These are phyloP conservation scores for Hippophae gyantsensis DNA, from an alignment of 306 rosid species.

Conservation along the genomic window DNA sequence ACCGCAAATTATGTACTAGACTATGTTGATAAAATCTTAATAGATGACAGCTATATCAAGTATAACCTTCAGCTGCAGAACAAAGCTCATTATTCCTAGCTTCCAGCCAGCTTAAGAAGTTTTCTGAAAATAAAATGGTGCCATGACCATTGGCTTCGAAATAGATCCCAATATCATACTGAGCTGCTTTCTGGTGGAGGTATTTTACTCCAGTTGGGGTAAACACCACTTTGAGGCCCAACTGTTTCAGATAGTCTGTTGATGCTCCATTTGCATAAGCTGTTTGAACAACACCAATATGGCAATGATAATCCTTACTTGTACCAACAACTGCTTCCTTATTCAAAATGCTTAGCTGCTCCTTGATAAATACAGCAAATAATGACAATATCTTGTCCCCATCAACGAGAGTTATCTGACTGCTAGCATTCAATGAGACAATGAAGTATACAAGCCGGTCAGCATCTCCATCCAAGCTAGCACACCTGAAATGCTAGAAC, in stretches of 20 bases:
- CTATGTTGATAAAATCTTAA: slow-evolving; percentile 13
- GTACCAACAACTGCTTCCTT: slow-evolving; percentile 23
- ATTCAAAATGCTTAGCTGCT: slow-evolving; percentile 57
- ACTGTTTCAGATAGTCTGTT: slow-evolving; percentile 55
- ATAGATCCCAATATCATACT: slow-evolving; percentile 77
- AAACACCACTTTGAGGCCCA: slow-evolving; percentile 65
- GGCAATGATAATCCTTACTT: slow-evolving; percentile 29
- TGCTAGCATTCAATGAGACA: slow-evolving; percentile 42
- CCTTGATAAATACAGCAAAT: slow-evolving; percentile 68
- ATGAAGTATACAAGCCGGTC: slow-evolving; percentile 83
- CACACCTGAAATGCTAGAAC: slow-evolving; percentile 81
- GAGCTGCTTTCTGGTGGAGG: slow-evolving; percentile 79
- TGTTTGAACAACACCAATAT: slow-evolving; percentile 76
- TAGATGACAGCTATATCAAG: slow-evolving; percentile 10
- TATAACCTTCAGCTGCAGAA: slow-evolving; percentile 42
- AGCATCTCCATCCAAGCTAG: slow-evolving; percentile 97
- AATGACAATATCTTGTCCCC: slow-evolving; percentile 89
- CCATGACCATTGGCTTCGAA: slow-evolving; percentile 99
- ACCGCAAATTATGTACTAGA: slow-evolving; percentile 10
- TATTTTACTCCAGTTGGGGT: slow-evolving; percentile 91
- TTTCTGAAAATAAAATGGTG: slow-evolving; percentile 73
- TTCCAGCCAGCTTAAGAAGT: slow-evolving; percentile 44
- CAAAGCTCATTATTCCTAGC: slow-evolving; percentile 36
- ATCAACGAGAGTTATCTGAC: slow-evolving; percentile 58
- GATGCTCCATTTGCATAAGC: slow-evolving; percentile 98